Evolutionary conservation across 2,329 filamentous ascomycete species (phyloP).

Genomic region (Magnaporthiopsis rhizophila): DNA sequence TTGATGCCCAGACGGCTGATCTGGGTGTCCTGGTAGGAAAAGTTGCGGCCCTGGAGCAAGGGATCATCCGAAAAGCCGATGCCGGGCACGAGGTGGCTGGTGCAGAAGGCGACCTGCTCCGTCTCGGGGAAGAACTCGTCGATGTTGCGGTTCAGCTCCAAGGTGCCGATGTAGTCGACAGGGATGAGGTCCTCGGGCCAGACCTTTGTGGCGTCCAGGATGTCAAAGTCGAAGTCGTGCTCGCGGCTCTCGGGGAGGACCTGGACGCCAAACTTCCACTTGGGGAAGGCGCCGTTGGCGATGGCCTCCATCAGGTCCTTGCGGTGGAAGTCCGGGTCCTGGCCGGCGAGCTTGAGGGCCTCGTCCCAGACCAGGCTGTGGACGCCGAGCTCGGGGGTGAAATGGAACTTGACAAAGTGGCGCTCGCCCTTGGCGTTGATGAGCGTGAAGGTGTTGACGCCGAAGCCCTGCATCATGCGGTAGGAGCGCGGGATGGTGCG

Average conservation of each 20-base stretch:
- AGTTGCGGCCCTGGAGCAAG: conserved; percentile 65
- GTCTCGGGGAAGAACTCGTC: conserved; percentile 79
- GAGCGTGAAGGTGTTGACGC: conserved; percentile 71
- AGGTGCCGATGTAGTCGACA: conserved; percentile 67
- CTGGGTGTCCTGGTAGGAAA: conserved; percentile 60
- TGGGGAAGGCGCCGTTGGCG: conserved; percentile 60
- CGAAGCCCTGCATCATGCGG: conserved; percentile 82
- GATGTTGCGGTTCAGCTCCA: conserved; percentile 71
- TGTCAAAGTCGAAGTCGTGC: conserved; percentile 76
- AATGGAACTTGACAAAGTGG: conserved; percentile 72
- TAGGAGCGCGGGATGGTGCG: conserved; percentile 64
- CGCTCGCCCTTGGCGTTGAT: conserved; percentile 60
- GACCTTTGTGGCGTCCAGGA: conserved; percentile 77
- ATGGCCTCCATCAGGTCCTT: conserved; percentile 72
- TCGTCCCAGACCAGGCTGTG: conserved; percentile 76
- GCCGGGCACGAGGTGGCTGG: conserved; percentile 69
- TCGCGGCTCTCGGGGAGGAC: conserved; percentile 62
- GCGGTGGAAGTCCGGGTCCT: conserved; percentile 75
- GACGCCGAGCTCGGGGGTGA: conserved; percentile 65
- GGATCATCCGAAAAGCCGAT: conserved; percentile 73
- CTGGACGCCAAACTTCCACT: conserved; percentile 80
- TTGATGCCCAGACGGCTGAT: conserved; percentile 64
- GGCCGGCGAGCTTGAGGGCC: conserved; percentile 63
- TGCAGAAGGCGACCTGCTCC: conserved; percentile 79
- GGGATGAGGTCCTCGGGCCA: conserved; percentile 76